These are phyloP conservation scores for Mytilinidion resinicola DNA, from an alignment of 495 filamentous ascomycete genomes.

Conservation along the genomic window DNA sequence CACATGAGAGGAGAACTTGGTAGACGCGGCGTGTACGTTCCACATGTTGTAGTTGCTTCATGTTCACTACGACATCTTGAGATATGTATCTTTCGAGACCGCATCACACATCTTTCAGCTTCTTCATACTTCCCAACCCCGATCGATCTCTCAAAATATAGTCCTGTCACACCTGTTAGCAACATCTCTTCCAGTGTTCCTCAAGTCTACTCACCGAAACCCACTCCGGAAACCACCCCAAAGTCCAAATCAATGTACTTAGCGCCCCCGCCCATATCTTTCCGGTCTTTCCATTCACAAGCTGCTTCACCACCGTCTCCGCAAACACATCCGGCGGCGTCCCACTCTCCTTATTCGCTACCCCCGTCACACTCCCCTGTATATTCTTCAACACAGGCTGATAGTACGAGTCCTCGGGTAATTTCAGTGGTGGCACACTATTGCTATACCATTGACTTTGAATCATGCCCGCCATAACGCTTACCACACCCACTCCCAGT, in stretches of 20 bases:
- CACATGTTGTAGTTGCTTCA: too few relatives aligned
- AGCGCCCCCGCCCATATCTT: slow-evolving; percentile 1
- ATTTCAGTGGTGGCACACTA: background rate
- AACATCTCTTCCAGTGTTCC: background rate
- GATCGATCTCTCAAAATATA: background rate
- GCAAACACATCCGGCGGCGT: background rate
- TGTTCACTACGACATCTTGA: too few relatives aligned
- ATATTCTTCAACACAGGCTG: slow-evolving; percentile 1
- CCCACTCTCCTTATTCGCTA: background rate
- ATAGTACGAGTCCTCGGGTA: slow-evolving; percentile 7
- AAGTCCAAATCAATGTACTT: background rate
- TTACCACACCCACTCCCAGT: slow-evolving; percentile 14
- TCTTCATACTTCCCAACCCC: background rate
- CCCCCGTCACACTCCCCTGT: background rate
- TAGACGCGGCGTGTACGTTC: too few relatives aligned
- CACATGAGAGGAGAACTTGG: too few relatives aligned
- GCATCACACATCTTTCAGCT: background rate
- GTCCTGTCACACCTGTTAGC: background rate
- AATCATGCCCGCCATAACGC: slow-evolving; percentile 14
- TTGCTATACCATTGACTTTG: slow-evolving; percentile 2
- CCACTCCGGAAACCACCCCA: background rate
- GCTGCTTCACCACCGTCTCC: slow-evolving; percentile 3
- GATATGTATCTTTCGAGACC: too few relatives aligned
- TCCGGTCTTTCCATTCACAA: background rate
- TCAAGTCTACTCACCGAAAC: background rate